Evolutionary conservation across 1,284 basidiomycete species (phyloP).

Genomic region (Ganoderma leucocontextum): DNA sequence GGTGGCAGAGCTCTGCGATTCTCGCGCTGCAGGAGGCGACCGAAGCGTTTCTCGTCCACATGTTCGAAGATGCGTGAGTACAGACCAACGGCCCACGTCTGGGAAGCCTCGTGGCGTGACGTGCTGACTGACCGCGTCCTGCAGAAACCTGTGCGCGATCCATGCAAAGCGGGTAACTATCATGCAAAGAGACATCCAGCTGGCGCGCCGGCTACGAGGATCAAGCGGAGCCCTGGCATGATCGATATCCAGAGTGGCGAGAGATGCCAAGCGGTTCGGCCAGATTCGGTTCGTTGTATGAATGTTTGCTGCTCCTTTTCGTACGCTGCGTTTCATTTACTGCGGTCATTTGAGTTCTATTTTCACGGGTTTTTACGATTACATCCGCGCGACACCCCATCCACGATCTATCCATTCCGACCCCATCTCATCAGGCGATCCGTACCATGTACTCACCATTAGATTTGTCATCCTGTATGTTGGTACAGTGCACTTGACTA

Average conservation of each 20-base stretch:
- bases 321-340: conserved; percentile 6
- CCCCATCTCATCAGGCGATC: not conserved
- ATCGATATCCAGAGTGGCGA: not conserved
- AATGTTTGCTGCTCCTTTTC: conserved; percentile 13
- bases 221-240: conserved; percentile 64
- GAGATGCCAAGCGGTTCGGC: not conserved
- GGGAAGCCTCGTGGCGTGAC: conserved; percentile 5
- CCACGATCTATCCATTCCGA: conserved; percentile 10
- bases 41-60: conserved; percentile 92
- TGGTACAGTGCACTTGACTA: conserved; percentile 16
- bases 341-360: conserved; percentile 13
- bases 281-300: conserved; percentile 7
- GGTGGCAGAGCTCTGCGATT: conserved; percentile 94
- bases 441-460: conserved; percentile 18
- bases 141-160: conserved; percentile 92
- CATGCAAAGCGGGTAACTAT: conserved; percentile 99
- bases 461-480: conserved; percentile 16
- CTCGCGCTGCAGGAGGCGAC: conserved; percentile 94
- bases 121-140: conserved; percentile 11
- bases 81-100: conserved; percentile 5
- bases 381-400: conserved; percentile 31
- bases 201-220: conserved; percentile 94
- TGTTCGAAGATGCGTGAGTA: conserved; percentile 95
- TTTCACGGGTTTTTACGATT: conserved; percentile 17
- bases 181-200: conserved; percentile 97